Conservation (phyloP, 164 flowering plant genomes). For the Litsea cubeba region DNA sequence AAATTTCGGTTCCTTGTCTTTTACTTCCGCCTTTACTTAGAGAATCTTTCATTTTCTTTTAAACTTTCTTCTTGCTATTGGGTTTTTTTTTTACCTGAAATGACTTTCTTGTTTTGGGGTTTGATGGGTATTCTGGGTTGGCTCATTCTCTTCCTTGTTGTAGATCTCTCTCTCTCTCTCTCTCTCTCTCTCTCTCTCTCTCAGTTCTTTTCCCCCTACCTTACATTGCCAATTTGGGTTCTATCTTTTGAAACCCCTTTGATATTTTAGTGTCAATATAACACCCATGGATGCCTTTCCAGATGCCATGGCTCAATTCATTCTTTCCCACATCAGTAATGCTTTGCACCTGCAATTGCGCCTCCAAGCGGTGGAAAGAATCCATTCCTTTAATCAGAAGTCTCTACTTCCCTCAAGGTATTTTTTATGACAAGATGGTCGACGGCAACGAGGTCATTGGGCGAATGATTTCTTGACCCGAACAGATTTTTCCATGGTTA, state of each 20-base stretch:
- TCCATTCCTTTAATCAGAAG: constrained; percentile 43
- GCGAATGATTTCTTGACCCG: constrained; percentile 43
- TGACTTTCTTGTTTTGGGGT: too few species aligned
- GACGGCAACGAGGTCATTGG: constrained; percentile 35
- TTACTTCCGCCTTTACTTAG: not conserved
- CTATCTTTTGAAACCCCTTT: not conserved
- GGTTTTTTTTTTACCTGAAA: not conserved
- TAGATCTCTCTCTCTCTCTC: too few species aligned
- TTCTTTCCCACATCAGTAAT: constrained; percentile 51
- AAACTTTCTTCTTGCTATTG: not conserved
- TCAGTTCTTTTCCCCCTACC: not conserved
- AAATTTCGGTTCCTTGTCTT: too few species aligned
- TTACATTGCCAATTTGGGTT: not conserved
- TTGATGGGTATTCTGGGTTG: not conserved
- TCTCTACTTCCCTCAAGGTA: constrained; percentile 67
- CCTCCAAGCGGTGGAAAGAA: constrained; percentile 76
- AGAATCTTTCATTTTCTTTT: not conserved
- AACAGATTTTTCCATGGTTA: too few species aligned
- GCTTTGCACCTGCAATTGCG: constrained; percentile 67
- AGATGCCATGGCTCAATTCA: constrained; percentile 63
- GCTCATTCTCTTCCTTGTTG: not conserved
- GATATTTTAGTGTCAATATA: not conserved
- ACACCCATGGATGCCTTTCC: constrained; percentile 63
- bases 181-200: too few species aligned
- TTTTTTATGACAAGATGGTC: constrained; percentile 39